phyloP scores from a whole-genome alignment of 2,329 filamentous ascomycete species.

The Fusarium scirpi region DNA sequence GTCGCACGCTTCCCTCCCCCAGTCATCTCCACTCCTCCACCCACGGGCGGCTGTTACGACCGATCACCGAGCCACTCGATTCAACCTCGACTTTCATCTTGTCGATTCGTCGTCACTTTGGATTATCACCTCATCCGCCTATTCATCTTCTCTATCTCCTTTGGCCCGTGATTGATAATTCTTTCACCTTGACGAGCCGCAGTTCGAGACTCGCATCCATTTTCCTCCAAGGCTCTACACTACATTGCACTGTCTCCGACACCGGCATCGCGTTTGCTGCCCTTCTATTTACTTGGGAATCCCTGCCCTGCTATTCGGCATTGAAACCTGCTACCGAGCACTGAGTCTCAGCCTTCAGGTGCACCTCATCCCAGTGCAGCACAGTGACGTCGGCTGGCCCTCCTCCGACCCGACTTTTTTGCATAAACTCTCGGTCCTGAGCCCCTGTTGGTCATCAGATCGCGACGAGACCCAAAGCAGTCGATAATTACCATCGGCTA shows the following conservation, averaged over 20 bases:
- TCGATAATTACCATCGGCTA: constrained; percentile 25
- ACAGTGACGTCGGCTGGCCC: constrained; percentile 35
- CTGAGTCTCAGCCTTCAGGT: constrained; percentile 21
- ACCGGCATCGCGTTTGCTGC: constrained; percentile 23
- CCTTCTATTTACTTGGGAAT: constrained; percentile 20
- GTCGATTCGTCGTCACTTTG: constrained; percentile 11
- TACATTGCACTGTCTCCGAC: constrained; percentile 9
- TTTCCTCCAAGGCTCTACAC: not conserved
- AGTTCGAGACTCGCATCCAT: not conserved
- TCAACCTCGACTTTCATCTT: constrained; percentile 21
- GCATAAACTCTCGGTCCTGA: constrained; percentile 15
- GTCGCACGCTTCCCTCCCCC: not conserved
- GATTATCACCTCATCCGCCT: not conserved
- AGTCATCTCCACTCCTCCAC: constrained; percentile 44
- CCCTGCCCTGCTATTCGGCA: constrained; percentile 34
- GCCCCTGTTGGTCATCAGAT: constrained; percentile 26
- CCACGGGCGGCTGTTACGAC: constrained; percentile 9
- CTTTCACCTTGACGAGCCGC: not conserved
- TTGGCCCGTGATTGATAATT: not conserved
- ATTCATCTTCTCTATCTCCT: not conserved
- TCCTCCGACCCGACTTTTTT: constrained; percentile 24
- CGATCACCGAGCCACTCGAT: constrained; percentile 14
- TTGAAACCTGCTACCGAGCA: constrained; percentile 28
- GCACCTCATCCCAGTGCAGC: constrained; percentile 9
- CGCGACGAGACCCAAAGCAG: constrained; percentile 14